Base-by-base conservation (phyloP, 2,329 filamentous ascomycete genomes). In the Mollisia scopiformis region DNA sequence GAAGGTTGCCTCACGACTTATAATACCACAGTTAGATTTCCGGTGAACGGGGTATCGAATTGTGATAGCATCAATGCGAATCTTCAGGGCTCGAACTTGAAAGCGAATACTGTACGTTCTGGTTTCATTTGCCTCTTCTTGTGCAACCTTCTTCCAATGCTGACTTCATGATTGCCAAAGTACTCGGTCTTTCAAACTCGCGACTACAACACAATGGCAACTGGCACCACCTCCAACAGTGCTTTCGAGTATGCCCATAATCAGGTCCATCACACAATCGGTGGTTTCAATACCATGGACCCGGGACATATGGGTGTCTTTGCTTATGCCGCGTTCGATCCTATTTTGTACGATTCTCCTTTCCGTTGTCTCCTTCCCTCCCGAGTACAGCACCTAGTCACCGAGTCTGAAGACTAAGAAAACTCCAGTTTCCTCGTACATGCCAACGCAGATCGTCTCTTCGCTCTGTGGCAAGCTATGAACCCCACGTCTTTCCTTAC, bases 381-480 rank as follows among this genome's bases (percentile, higher is more conserved):
- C n/a, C 13, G 16, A 4, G 6, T 6, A 43, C n/a, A 4, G 39
- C 39, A 23, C n/a, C 8, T 43, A 43, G n/a, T n/a, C n/a, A n/a
- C n/a, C n/a, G n/a, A n/a, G n/a, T n/a, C n/a, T n/a, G n/a, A 43
- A 43, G n/a, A 21, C 39, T 43, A 43, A 23, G 16, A 8, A 43
- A 43, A 43, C 28, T 25, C 25, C 58, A 81, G 79, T 62, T 79
- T 80, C 76, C 76, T 83, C 8, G 80, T 82, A 61, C 80, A 83
- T 74, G 74, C 79, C 66, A 87, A 89, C 69, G 77, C 88, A 56
- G 85, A 89, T 68, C 81, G 86, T 19, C 77, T 88, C 14, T 82
- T 85, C 62, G 80, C 83, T 2, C 72, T 82, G 58, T 82, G 78
- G 78, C 76, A 82, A 68, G 76, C 75, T 30, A 77, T 83, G 31